These are phyloP conservation scores for Boletus reticuloceps DNA, from an alignment of 768 basidiomycete genomes.

Conservation along the genomic window DNA sequence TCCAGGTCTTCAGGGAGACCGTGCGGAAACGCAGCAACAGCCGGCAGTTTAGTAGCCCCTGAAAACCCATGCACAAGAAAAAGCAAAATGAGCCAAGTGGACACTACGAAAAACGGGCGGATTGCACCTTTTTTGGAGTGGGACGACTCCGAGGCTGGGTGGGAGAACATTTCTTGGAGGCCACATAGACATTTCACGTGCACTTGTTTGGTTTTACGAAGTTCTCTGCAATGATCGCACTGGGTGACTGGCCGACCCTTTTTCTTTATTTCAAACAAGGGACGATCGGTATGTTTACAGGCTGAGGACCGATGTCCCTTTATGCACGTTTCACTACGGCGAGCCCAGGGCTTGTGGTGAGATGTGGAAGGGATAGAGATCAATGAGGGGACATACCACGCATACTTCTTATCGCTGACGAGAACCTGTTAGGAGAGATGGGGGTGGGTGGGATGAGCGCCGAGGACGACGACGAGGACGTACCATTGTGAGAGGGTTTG, in stretches of 20 bases:
- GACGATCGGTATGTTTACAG: constrained; percentile 85
- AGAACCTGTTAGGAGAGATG: constrained; percentile 47
- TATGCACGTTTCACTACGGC: constrained; percentile 81
- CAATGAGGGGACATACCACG: constrained; percentile 55
- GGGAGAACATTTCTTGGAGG: constrained; percentile 36
- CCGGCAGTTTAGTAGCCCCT: constrained; percentile 61
- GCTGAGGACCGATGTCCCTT: constrained; percentile 90
- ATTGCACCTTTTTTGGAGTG: constrained; percentile 61
- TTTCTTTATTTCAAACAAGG: constrained; percentile 79
- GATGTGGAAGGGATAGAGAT: constrained; percentile 1
- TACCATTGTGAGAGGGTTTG: constrained; percentile 42
- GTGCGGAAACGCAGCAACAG: constrained; percentile 76
- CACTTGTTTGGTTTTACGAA: constrained; percentile 46
- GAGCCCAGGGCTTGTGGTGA: not conserved
- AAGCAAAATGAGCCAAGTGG: constrained; percentile 25
- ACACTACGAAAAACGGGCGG: not conserved
- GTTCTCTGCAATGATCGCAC: constrained; percentile 49
- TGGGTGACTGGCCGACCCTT: constrained; percentile 58
- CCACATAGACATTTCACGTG: constrained; percentile 43
- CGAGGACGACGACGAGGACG: constrained; percentile 8
- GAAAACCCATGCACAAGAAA: constrained; percentile 10
- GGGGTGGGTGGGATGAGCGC: not conserved
- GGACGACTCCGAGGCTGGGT: constrained; percentile 20
- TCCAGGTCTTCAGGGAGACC: constrained; percentile 71
- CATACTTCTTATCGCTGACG: constrained; percentile 76